phyloP scores from a whole-genome alignment of 805 yeast genomes.

The Zygosaccharomyces gambellarensis region DNA sequence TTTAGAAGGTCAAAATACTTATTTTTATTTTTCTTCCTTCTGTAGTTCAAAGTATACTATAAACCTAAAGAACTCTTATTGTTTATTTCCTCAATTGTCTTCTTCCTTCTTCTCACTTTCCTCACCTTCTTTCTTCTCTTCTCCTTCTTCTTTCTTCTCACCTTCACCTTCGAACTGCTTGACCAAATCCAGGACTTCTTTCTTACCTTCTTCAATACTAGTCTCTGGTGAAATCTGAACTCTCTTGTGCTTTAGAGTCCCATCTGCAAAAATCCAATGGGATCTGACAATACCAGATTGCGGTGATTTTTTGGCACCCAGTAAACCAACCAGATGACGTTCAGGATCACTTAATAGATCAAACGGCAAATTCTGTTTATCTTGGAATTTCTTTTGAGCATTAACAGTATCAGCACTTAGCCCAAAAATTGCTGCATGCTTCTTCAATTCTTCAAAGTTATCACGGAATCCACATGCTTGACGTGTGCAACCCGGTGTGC shows the following conservation, averaged over 20 bases:
- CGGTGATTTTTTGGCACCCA: slow-evolving; percentile 83
- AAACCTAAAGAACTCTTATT: background rate
- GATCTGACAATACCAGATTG: slow-evolving; percentile 70
- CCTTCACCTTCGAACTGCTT: slow-evolving; percentile 16
- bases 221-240: slow-evolving; percentile 47
- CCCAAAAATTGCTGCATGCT: slow-evolving; percentile 60
- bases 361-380: slow-evolving; percentile 68
- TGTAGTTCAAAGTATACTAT: too few relatives aligned
- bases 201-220: slow-evolving; percentile 56
- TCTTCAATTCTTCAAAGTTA: slow-evolving; percentile 41
- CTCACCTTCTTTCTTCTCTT: background rate
- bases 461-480: slow-evolving; percentile 89
- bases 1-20: too few relatives aligned
- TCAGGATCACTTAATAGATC: slow-evolving; percentile 73
- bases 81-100: background rate
- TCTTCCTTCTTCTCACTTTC: background rate
- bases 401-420: slow-evolving; percentile 76
- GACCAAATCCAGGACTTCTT: slow-evolving; percentile 46
- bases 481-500: slow-evolving; percentile 94
- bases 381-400: slow-evolving; percentile 70
- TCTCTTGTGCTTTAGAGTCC: slow-evolving; percentile 47
- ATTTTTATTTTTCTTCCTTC: too few relatives aligned
- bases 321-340: slow-evolving; percentile 56
- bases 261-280: slow-evolving; percentile 87
- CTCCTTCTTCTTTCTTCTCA: background rate